A percentile compares a stretch with the other conserved stretches of the same genome.
phyloP scores from a whole-genome alignment of 2,329 filamentous ascomycete species.

The Scolecobasidium constrictum region DNA sequence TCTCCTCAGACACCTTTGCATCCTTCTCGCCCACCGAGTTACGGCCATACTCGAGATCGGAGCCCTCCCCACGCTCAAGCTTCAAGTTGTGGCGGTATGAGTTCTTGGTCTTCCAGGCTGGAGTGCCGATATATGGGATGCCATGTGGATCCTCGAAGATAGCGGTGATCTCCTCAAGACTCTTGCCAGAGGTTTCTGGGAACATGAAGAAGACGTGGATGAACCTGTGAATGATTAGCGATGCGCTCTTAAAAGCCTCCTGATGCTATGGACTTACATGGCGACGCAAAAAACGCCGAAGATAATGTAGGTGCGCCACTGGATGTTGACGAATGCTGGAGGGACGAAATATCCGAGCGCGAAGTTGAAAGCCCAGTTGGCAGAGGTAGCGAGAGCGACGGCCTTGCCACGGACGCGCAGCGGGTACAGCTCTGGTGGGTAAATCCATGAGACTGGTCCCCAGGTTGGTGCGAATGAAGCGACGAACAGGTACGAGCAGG shows the following conservation, averaged over 20 bases:
- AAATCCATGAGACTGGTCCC: slow-evolving; percentile 48
- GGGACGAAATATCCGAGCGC: slow-evolving; percentile 49
- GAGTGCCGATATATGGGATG: slow-evolving; percentile 36
- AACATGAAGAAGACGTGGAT: slow-evolving; percentile 29
- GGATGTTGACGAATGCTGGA: slow-evolving; percentile 46
- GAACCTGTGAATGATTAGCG: not conserved
- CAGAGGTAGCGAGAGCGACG: slow-evolving; percentile 47
- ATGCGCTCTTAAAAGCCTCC: not conserved
- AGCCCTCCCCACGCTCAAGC: not conserved
- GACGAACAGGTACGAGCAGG: slow-evolving; percentile 63
- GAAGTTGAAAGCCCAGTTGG: slow-evolving; percentile 52
- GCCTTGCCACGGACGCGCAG: slow-evolving; percentile 53
- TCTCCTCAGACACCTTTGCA: slow-evolving; percentile 1
- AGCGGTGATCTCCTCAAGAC: slow-evolving; percentile 65
- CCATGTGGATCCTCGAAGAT: slow-evolving; percentile 45
- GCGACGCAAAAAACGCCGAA: slow-evolving; percentile 62
- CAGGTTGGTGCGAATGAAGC: slow-evolving; percentile 56
- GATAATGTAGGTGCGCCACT: slow-evolving; percentile 57
- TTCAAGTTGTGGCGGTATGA: not conserved
- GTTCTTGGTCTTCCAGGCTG: slow-evolving; percentile 43
- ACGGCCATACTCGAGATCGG: not conserved
- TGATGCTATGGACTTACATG: slow-evolving; percentile 50
- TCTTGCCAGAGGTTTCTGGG: slow-evolving; percentile 62
- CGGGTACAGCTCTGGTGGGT: slow-evolving; percentile 52
- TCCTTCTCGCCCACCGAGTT: not conserved